These are phyloP conservation scores for Annulohypoxylon stygium DNA, from an alignment of 495 filamentous ascomycete genomes.

Conservation along the genomic window DNA sequence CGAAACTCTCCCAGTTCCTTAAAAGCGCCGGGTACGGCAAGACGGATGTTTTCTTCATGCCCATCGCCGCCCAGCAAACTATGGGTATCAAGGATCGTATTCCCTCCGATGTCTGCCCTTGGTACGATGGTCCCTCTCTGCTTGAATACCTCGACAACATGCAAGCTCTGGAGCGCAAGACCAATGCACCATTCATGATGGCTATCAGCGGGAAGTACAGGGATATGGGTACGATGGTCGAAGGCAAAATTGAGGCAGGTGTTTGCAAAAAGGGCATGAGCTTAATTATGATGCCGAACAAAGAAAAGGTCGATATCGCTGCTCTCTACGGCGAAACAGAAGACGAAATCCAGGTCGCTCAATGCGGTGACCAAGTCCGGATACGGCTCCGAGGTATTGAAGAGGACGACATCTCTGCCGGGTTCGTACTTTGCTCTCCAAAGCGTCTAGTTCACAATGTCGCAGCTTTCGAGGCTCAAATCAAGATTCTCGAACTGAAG, in stretches of 20 bases:
- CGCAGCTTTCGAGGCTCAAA: constrained; percentile 92
- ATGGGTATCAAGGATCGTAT: constrained; percentile 90
- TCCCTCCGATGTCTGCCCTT: constrained; percentile 78
- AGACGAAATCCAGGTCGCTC: constrained; percentile 83
- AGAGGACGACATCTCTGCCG: constrained; percentile 95
- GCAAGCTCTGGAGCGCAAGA: constrained; percentile 91
- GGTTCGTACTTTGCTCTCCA: constrained; percentile 94
- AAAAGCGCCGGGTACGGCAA: constrained; percentile 95
- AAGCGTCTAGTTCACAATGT: constrained; percentile 95
- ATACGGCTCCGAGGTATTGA: constrained; percentile 92
- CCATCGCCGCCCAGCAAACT: constrained; percentile 89
- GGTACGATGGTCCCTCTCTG: constrained; percentile 93
- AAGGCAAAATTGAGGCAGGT: constrained; percentile 96
- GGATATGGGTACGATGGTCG: constrained; percentile 97
- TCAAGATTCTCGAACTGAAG: constrained; percentile 94
- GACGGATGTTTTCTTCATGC: constrained; percentile 93
- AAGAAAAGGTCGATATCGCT: constrained; percentile 79
- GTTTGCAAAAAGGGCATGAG: constrained; percentile 86
- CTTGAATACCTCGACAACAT: constrained; percentile 94
- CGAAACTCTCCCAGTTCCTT: constrained; percentile 88
- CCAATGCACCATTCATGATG: constrained; percentile 99
- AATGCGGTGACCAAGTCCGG: constrained; percentile 95
- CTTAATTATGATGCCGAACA: constrained; percentile 95
- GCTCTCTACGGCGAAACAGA: constrained; percentile 96
- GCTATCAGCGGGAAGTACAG: constrained; percentile 93